These are phyloP conservation scores for Fusarium sp. DNA, from an alignment of 2,329 filamentous ascomycete genomes.

Conservation along the genomic window DNA sequence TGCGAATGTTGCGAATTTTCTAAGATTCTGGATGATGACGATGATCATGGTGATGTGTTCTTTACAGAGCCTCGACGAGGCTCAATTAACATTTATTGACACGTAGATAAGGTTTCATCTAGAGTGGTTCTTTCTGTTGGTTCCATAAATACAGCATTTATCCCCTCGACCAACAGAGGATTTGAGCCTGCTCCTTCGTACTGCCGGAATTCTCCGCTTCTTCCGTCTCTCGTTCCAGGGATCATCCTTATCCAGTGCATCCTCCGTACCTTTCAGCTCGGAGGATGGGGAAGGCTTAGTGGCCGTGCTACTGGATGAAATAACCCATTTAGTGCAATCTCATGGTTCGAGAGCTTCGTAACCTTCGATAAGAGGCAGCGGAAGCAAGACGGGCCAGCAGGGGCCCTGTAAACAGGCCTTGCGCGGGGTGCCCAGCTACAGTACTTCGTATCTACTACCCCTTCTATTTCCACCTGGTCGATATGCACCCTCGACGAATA, in stretches of 20 bases:
- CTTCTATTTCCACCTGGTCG: constrained; percentile 1
- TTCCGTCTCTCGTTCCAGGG: not conserved
- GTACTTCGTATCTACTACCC: not conserved
- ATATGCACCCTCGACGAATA: not conserved
- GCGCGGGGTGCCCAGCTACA: not conserved
- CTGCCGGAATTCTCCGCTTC: not conserved
- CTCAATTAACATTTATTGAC: not conserved
- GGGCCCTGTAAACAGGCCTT: not conserved
- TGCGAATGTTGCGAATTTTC: not conserved
- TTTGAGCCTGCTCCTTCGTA: not conserved
- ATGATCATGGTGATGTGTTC: not conserved
- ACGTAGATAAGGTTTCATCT: not conserved
- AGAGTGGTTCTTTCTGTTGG: not conserved
- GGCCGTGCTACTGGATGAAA: not conserved
- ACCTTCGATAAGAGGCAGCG: not conserved
- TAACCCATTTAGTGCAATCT: not conserved
- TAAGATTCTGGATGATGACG: not conserved
- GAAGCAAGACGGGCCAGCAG: not conserved
- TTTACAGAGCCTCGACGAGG: not conserved
- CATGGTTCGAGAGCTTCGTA: not conserved
- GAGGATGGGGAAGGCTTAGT: not conserved
- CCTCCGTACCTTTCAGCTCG: not conserved
- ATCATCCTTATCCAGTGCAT: not conserved
- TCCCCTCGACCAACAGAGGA: not conserved
- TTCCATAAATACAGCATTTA: not conserved